Evolutionary conservation across 768 basidiomycete species (phyloP).

Genomic region (Collybia nuda): DNA sequence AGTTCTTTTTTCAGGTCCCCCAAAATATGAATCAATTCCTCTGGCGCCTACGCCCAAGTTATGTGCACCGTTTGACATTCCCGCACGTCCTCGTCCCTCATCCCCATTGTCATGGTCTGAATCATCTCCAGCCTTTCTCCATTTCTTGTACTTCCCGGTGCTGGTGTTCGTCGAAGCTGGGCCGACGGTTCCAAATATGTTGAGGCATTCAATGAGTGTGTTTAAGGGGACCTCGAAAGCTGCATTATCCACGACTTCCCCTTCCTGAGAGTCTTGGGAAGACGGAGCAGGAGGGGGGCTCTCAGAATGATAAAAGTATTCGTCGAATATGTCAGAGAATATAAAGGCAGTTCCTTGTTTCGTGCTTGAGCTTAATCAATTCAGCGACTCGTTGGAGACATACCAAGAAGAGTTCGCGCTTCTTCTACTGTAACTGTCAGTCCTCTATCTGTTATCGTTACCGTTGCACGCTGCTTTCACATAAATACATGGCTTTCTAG

Average conservation of each 20-base stretch:
- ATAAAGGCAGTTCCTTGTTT: conserved; percentile 82
- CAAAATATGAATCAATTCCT: conserved; percentile 61
- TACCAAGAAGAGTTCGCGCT: conserved; percentile 77
- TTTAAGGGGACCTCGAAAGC: conserved; percentile 84
- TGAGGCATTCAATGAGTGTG: conserved; percentile 86
- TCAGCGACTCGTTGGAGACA: background rate
- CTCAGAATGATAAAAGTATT: conserved; percentile 65
- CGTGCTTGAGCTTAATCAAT: background rate
- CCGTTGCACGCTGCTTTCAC: conserved; percentile 60
- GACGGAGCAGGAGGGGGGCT: conserved; percentile 15
- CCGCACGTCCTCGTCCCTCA: conserved; percentile 34
- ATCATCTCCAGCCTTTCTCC: conserved; percentile 46
- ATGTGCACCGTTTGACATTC: conserved; percentile 17
- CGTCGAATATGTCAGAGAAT: conserved; percentile 74
- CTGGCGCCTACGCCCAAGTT: conserved; percentile 6
- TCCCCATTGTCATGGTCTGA: conserved; percentile 43
- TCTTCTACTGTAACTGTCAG: conserved; percentile 85
- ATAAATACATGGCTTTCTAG: background rate
- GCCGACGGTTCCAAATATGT: conserved; percentile 87
- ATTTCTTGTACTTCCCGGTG: conserved; percentile 42
- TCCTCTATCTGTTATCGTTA: conserved; percentile 69
- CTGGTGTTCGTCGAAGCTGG: conserved; percentile 29
- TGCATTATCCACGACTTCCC: conserved; percentile 29
- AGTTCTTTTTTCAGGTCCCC: conserved; percentile 62
- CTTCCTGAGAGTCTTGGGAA: conserved; percentile 26